These are phyloP conservation scores for Ettlia oleoabundans DNA, from an alignment of 139 green algal species.

Conservation along the genomic window DNA sequence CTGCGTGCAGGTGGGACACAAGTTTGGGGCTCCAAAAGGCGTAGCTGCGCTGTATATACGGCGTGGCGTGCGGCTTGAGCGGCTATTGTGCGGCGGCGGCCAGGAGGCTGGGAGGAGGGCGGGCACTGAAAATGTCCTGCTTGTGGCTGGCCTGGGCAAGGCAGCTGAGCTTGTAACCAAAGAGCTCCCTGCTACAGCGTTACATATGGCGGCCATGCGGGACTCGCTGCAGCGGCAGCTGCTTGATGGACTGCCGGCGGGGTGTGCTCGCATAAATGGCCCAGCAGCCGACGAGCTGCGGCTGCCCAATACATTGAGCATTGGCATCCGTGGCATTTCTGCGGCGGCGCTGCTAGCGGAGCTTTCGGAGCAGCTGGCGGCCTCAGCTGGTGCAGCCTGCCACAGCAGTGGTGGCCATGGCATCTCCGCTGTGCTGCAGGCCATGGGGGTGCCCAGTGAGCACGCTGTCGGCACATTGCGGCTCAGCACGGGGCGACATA, in stretches of 20 bases:
- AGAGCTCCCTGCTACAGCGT: constrained; percentile 43
- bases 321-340: constrained; percentile 68
- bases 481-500: constrained; percentile 74
- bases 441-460: constrained; percentile 51
- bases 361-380: constrained; percentile 64
- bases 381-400: constrained; percentile 77
- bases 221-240: constrained; percentile 56
- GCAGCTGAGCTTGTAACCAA: constrained; percentile 62
- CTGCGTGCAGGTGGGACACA: constrained; percentile 75
- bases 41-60: constrained; percentile 81
- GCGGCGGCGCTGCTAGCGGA: constrained; percentile 51
- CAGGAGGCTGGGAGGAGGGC: constrained; percentile 62
- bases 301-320: constrained; percentile 85
- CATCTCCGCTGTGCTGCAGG: constrained; percentile 41
- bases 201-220: constrained; percentile 63
- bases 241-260: constrained; percentile 46
- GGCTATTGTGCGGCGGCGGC: constrained; percentile 62
- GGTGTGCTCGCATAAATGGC: constrained; percentile 65
- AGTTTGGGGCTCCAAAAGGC: constrained; percentile 89
- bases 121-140: constrained; percentile 81
- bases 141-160: constrained; percentile 72
- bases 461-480: constrained; percentile 76
- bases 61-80: constrained; percentile 52
- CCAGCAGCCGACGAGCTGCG: constrained; percentile 45
- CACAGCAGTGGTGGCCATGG: constrained; percentile 52